These are phyloP conservation scores for Candida sonorensis DNA, from an alignment of 805 yeast species.

Conservation along the genomic window DNA sequence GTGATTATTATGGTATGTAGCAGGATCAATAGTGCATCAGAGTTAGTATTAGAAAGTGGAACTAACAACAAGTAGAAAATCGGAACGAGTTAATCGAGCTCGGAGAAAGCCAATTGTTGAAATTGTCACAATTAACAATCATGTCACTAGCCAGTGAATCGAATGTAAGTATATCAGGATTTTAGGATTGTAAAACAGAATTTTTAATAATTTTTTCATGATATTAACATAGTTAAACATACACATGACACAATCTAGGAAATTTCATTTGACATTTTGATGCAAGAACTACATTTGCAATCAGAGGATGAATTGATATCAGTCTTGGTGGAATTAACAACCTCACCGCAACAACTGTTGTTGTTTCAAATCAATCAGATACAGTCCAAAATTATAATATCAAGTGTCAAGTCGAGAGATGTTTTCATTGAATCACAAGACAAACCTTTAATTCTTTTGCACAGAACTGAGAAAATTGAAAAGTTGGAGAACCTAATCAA, in stretches of 20 bases:
- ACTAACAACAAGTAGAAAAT: no score
- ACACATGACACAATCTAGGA: no score
- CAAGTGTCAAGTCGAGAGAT: conserved; percentile 10
- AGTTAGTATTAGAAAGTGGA: no score
- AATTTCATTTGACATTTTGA: conserved; percentile 6
- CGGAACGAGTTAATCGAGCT: no score
- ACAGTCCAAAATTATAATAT: conserved; percentile 3
- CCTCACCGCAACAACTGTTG: conserved; percentile 5
- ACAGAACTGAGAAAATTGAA: no score
- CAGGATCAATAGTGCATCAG: no score
- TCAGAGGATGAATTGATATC: conserved; percentile 4
- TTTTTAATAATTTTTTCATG: no score
- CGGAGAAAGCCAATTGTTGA: conserved; percentile 13
- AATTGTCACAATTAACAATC: conserved; percentile 15
- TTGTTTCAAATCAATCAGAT: conserved; percentile 14
- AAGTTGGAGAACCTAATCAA: no score
- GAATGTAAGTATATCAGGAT: neutral
- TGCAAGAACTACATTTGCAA: no score
- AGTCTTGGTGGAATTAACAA: conserved; percentile 7
- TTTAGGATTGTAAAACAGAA: no score
- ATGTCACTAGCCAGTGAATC: conserved; percentile 8
- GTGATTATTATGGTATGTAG: conserved; percentile 11
- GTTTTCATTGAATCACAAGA: conserved; percentile 14
- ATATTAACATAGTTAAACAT: no score
- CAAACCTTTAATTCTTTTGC: conserved; percentile 5